Evolutionary conservation across 2,329 filamentous ascomycete species (phyloP).

Genomic region (Diatrype stigma): DNA sequence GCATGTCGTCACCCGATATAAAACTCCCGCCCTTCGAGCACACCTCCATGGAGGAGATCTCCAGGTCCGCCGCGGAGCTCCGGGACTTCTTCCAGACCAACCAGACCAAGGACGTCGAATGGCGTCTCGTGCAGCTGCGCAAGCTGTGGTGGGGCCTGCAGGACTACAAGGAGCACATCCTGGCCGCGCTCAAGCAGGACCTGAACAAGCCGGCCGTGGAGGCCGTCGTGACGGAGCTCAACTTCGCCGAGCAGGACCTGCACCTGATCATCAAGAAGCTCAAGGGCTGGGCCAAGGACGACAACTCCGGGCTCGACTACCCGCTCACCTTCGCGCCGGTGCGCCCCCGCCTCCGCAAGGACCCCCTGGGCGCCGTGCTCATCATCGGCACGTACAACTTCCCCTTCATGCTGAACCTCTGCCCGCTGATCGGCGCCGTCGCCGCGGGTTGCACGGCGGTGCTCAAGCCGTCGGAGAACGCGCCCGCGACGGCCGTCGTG

Average conservation of each 20-base stretch:
- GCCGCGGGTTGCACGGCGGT: slow-evolving; percentile 86
- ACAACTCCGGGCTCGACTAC: slow-evolving; percentile 69
- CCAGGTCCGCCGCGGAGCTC: slow-evolving; percentile 53
- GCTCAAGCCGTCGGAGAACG: slow-evolving; percentile 84
- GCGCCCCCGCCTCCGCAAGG: slow-evolving; percentile 74
- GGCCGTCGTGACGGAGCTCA: slow-evolving; percentile 67
- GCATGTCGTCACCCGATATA: slow-evolving; percentile 38
- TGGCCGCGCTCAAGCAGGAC: slow-evolving; percentile 73
- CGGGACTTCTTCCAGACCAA: slow-evolving; percentile 71
- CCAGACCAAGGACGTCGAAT: slow-evolving; percentile 78
- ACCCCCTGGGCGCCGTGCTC: slow-evolving; percentile 78
- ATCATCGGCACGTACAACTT: slow-evolving; percentile 96
- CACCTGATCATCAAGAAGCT: slow-evolving; percentile 74
- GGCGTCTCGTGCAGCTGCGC: slow-evolving; percentile 78
- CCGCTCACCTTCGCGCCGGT: slow-evolving; percentile 64
- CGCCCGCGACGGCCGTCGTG: slow-evolving; percentile 72
- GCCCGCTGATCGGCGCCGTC: slow-evolving; percentile 83
- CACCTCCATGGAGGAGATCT: slow-evolving; percentile 65
- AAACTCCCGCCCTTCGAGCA: slow-evolving; percentile 48
- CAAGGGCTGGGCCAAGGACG: slow-evolving; percentile 78
- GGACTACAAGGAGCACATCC: slow-evolving; percentile 69
- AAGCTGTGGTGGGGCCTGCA: slow-evolving; percentile 92
- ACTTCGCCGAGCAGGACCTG: slow-evolving; percentile 78
- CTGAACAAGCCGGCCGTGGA: slow-evolving; percentile 76
- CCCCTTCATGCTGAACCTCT: slow-evolving; percentile 75